Percentiles rank a stretch among this genome's conserved stretches.
Evolutionary conservation across 768 basidiomycete species (phyloP).

Genomic region (Aureoboletus auriporus): DNA sequence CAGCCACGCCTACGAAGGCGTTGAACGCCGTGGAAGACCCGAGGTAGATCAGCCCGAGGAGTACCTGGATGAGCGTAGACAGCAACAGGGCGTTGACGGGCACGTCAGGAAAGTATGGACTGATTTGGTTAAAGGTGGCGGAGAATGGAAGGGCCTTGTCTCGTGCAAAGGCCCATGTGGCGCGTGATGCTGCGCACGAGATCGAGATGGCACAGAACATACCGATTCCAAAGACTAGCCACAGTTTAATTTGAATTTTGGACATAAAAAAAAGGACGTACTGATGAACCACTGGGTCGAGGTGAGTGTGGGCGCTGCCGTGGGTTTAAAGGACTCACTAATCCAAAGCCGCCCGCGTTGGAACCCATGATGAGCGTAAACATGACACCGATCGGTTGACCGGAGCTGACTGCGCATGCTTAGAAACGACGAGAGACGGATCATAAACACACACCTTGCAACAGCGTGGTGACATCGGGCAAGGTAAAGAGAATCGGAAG

Average conservation of each 20-base stretch:
- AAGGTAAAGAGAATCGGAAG: constrained; percentile 64
- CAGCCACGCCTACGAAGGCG: constrained; percentile 63
- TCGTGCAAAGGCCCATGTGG: constrained; percentile 69
- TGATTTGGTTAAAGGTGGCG: constrained; percentile 43
- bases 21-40: constrained; percentile 63
- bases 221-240: constrained; percentile 47
- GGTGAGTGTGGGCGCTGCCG: background rate
- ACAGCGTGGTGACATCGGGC: constrained; percentile 50
- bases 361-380: constrained; percentile 63
- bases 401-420: constrained; percentile 42
- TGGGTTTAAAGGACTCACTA: constrained; percentile 35
- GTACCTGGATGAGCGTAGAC: constrained; percentile 52
- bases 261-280: constrained; percentile 15
- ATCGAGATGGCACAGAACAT: constrained; percentile 66
- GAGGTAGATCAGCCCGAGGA: constrained; percentile 61
- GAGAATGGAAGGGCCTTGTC: constrained; percentile 62
- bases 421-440: background rate
- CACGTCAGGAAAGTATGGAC: constrained; percentile 38
- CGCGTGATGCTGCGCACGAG: constrained; percentile 62
- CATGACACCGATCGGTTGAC: constrained; percentile 62
- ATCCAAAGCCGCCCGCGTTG: constrained; percentile 56
- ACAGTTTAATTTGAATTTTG: background rate
- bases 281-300: constrained; percentile 38
- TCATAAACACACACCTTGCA: constrained; percentile 41
- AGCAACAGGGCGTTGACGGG: constrained; percentile 60